phyloP scores from a whole-genome alignment of 2,329 filamentous ascomycete species.

The Magnaporthiopsis rhizophila region DNA sequence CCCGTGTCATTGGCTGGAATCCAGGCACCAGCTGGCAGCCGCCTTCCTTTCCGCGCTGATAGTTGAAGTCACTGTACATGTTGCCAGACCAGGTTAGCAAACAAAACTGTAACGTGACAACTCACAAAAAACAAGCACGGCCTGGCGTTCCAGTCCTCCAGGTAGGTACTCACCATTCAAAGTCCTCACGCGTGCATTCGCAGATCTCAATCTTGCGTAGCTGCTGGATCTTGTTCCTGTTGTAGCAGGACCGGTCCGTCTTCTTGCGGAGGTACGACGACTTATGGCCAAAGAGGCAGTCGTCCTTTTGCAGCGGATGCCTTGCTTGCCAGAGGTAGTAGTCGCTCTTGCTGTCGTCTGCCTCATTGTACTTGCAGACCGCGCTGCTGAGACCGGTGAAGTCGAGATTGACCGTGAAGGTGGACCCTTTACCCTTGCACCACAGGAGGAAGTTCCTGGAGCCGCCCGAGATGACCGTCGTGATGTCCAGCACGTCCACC shows the following conservation, averaged over 20 bases:
- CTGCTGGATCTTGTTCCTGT: slow-evolving; percentile 62
- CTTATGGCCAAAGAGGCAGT: slow-evolving; percentile 89
- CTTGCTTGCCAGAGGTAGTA: slow-evolving; percentile 84
- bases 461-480: slow-evolving; percentile 80
- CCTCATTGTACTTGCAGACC: slow-evolving; percentile 62
- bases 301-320: slow-evolving; percentile 66
- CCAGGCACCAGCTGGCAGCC: slow-evolving; percentile 70
- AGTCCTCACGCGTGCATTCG: slow-evolving; percentile 76
- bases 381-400: slow-evolving; percentile 73
- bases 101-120: neutral
- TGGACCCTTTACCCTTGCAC: slow-evolving; percentile 51
- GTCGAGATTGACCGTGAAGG: slow-evolving; percentile 77
- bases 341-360: slow-evolving; percentile 47
- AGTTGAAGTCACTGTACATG: slow-evolving; percentile 76
- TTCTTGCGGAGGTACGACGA: slow-evolving; percentile 89
- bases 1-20: slow-evolving; percentile 47
- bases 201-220: slow-evolving; percentile 73
- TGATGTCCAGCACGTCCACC: slow-evolving; percentile 69
- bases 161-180: slow-evolving; percentile 66
- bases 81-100: neutral
- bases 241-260: slow-evolving; percentile 70
- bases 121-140: neutral
- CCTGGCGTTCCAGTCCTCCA: slow-evolving; percentile 6
- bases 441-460: slow-evolving; percentile 90
- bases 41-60: slow-evolving; percentile 67